phyloP scores from a whole-genome alignment of 2,329 filamentous ascomycete species.

The Aspergillus aculeatinus region DNA sequence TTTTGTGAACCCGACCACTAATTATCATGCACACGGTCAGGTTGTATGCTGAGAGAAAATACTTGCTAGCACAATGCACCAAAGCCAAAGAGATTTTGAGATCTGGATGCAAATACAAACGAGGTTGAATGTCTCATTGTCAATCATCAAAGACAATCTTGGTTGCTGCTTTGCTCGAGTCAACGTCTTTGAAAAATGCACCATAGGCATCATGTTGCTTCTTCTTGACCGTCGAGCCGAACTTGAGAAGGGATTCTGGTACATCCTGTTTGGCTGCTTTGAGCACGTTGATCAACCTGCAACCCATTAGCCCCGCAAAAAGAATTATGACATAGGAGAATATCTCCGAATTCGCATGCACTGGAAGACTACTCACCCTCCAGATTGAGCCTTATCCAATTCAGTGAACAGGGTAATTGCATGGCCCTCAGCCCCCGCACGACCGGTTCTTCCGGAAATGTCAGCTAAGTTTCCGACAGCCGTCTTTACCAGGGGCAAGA shows the following conservation, averaged over 20 bases:
- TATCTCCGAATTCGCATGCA: not conserved
- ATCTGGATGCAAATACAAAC: conserved; percentile 15
- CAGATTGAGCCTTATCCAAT: conserved; percentile 87
- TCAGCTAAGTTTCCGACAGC: conserved; percentile 12
- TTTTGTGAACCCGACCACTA: not conserved
- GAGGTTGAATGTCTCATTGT: conserved; percentile 23
- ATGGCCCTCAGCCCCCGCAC: conserved; percentile 83
- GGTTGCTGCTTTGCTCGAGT: conserved; percentile 77
- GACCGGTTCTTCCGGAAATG: conserved; percentile 66
- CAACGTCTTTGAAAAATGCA: conserved; percentile 89
- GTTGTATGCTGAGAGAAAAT: conserved; percentile 37
- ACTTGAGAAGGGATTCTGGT: conserved; percentile 87
- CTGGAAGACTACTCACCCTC: conserved; percentile 64
- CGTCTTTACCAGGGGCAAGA: not conserved
- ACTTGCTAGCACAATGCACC: conserved; percentile 28
- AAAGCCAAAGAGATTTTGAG: conserved; percentile 21
- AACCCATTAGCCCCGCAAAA: conserved; percentile 20
- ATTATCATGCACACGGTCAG: conserved; percentile 29
- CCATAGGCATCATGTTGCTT: conserved; percentile 95
- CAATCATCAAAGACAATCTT: conserved; percentile 84
- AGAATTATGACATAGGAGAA: not conserved
- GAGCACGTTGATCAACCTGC: conserved; percentile 85
- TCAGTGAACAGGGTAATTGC: conserved; percentile 95
- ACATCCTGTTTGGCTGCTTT: conserved; percentile 90
- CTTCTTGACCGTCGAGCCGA: conserved; percentile 98